Percentiles rank a stretch among this genome's conserved stretches.
phyloP scores from a whole-genome alignment of 306 rosid species.

The Amphicarpaea edgeworthii region DNA sequence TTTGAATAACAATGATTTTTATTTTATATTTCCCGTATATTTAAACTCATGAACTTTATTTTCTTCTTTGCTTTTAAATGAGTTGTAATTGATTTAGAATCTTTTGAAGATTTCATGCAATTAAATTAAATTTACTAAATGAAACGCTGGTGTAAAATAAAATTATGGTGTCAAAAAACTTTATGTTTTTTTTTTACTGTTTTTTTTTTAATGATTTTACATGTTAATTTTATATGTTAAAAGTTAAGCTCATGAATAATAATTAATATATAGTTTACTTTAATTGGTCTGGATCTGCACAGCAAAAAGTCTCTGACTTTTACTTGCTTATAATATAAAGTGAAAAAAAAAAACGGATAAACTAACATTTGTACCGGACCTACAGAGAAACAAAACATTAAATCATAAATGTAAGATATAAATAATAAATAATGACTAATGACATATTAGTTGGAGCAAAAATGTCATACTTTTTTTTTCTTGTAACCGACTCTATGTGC shows the following conservation, averaged over 20 bases:
- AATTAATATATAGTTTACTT: background rate
- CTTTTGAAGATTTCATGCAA: background rate
- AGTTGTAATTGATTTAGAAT: background rate
- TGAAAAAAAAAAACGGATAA: background rate
- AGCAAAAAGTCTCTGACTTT: background rate
- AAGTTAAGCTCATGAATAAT: background rate
- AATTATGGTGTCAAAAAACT: background rate
- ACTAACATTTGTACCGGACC: background rate
- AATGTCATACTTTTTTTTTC: background rate
- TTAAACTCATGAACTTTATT: background rate
- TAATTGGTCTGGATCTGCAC: background rate
- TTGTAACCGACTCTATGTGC: background rate
- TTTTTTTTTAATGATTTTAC: background rate
- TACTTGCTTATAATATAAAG: background rate
- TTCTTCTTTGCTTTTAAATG: background rate
- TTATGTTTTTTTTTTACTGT: background rate
- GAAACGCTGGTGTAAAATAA: background rate
- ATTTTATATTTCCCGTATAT: too few relatives aligned
- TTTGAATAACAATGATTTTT: too few relatives aligned
- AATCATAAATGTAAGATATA: background rate
- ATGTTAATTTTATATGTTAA: too few relatives aligned
- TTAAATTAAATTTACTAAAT: background rate
- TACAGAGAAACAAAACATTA: background rate
- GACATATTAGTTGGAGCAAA: background rate
- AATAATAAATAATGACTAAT: too few relatives aligned